Evolutionary conservation across 768 basidiomycete species (phyloP).

Genomic region (Asterophora lycoperdoides): DNA sequence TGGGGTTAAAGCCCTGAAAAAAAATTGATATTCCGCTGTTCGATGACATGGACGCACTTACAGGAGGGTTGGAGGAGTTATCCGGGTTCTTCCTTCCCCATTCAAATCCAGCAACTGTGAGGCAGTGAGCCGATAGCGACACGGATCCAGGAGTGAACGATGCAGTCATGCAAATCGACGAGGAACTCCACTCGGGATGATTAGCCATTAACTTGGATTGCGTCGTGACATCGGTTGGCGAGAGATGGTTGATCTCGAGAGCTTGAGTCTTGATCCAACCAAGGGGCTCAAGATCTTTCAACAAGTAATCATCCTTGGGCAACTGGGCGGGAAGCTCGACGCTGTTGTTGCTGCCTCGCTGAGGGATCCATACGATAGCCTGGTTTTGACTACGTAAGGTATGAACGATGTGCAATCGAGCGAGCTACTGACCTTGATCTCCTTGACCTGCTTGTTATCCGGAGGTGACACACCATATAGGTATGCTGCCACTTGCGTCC

Average conservation of each 20-base stretch:
- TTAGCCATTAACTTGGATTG: slow-evolving; percentile 97
- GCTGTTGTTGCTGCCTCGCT: slow-evolving; percentile 91
- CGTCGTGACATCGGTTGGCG: slow-evolving; percentile 88
- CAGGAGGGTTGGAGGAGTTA: slow-evolving; percentile 75
- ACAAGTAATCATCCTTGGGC: slow-evolving; percentile 90
- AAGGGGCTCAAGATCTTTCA: slow-evolving; percentile 92
- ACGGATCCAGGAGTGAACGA: slow-evolving; percentile 99
- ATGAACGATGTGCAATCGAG: background rate
- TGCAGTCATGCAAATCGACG: slow-evolving; percentile 88
- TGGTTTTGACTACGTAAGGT: slow-evolving; percentile 18
- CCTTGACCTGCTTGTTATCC: slow-evolving; percentile 97
- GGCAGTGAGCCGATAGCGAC: slow-evolving; percentile 87
- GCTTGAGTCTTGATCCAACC: slow-evolving; percentile 98
- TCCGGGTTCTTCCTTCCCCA: slow-evolving; percentile 96
- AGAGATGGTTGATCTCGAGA: slow-evolving; percentile 86
- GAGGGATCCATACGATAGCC: slow-evolving; percentile 96
- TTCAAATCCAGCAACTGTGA: slow-evolving; percentile 91
- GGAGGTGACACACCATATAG: slow-evolving; percentile 90
- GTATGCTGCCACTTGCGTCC: slow-evolving; percentile 94
- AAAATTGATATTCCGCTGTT: slow-evolving; percentile 3
- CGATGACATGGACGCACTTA: slow-evolving; percentile 23
- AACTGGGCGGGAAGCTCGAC: slow-evolving; percentile 88
- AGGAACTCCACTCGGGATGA: slow-evolving; percentile 92
- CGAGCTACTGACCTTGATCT: slow-evolving; percentile 71
- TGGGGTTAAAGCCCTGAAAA: slow-evolving; percentile 87